These are phyloP conservation scores for Delonix regia DNA, from an alignment of 306 rosid species.

Conservation along the genomic window DNA sequence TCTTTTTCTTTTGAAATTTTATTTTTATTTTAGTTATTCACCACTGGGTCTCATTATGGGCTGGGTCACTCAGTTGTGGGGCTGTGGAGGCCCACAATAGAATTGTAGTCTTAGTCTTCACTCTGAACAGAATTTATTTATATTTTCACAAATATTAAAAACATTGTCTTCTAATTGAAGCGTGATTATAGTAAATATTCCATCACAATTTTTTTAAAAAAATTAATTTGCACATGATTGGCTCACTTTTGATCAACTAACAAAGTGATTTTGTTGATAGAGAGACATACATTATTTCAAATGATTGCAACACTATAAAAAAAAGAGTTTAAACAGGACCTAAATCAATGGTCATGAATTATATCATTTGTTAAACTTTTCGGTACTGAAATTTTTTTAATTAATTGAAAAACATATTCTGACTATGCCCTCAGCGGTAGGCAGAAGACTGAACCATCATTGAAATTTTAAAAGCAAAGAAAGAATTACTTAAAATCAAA, in stretches of 20 bases:
- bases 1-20: background rate
- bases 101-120: background rate
- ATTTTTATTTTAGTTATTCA: background rate
- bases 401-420: background rate
- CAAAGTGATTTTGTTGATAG: background rate
- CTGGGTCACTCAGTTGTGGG: background rate
- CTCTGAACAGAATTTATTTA: background rate
- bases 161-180: background rate
- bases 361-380: background rate
- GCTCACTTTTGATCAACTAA: background rate
- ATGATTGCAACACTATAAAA: background rate
- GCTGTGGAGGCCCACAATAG: background rate
- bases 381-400: background rate
- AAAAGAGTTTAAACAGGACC: background rate
- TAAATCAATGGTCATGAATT: background rate
- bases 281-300: background rate
- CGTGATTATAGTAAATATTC: background rate
- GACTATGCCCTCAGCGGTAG: background rate
- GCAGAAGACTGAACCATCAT: background rate
- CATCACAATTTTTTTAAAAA: background rate
- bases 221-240: background rate
- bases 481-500: background rate
- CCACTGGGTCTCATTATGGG: constrained; percentile 2
- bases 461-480: background rate
- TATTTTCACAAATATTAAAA: background rate